These are phyloP conservation scores for Paxillus involutus DNA, from an alignment of 768 basidiomycete species.

Conservation along the genomic window DNA sequence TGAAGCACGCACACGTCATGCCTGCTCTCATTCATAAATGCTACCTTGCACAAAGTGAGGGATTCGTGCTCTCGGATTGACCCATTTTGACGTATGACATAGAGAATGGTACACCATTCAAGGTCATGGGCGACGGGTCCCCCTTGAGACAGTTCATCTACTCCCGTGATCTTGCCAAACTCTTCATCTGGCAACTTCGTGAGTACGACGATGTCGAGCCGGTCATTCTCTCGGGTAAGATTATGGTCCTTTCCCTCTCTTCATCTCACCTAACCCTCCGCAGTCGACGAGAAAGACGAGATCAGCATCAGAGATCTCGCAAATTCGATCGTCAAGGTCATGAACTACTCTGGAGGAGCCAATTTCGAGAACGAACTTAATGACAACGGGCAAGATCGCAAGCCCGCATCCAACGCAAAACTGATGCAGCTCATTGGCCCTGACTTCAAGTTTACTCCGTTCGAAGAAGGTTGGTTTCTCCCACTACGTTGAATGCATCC, in stretches of 20 bases:
- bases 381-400: conserved; percentile 94
- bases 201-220: conserved; percentile 94
- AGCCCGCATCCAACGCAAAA: conserved; percentile 93
- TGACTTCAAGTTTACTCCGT: conserved; percentile 89
- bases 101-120: conserved; percentile 79
- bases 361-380: conserved; percentile 61
- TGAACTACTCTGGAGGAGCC: conserved; percentile 79
- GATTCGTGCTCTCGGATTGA: background rate
- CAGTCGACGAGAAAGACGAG: conserved; percentile 92
- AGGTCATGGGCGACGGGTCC: conserved; percentile 87
- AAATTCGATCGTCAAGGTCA: conserved; percentile 84
- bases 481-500: background rate
- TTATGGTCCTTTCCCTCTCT: background rate
- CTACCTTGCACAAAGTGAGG: conserved; percentile 82
- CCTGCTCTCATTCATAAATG: conserved; percentile 94
- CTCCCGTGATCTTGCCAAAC: conserved; percentile 91
- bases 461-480: conserved; percentile 63
- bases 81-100: conserved; percentile 28
- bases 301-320: conserved; percentile 90
- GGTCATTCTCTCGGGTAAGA: conserved; percentile 81
- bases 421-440: conserved; percentile 66
- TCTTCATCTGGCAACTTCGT: conserved; percentile 90
- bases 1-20: conserved; percentile 92
- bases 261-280: background rate
- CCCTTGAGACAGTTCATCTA: conserved; percentile 98